Conservation (phyloP, 2,329 filamentous ascomycete species). For the Hypomyces perniciosus region DNA sequence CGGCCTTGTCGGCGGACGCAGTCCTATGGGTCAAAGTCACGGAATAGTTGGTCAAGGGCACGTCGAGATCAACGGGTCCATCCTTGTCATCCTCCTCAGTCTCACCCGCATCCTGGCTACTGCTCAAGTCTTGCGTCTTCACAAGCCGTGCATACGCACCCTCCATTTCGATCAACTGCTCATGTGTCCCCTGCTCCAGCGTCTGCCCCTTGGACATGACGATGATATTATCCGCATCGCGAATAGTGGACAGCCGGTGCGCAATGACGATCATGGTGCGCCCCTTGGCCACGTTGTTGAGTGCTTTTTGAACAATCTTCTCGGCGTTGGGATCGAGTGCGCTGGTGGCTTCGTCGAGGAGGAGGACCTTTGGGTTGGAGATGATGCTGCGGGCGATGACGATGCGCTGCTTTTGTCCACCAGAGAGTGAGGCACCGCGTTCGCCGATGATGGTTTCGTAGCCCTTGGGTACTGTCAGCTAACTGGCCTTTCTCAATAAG, state of each 20-base stretch:
- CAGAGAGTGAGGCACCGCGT: constrained; percentile 57
- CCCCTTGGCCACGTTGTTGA: constrained; percentile 47
- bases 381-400: constrained; percentile 63
- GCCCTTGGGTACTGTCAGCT: constrained; percentile 25
- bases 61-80: constrained; percentile 28
- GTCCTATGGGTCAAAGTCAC: constrained; percentile 16
- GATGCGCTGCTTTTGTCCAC: constrained; percentile 61
- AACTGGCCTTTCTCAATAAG: background rate
- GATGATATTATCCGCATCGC: constrained; percentile 58
- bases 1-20: constrained; percentile 8
- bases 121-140: constrained; percentile 33
- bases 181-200: constrained; percentile 57
- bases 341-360: constrained; percentile 65
- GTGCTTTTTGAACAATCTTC: constrained; percentile 48
- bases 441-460: constrained; percentile 61
- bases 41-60: constrained; percentile 18
- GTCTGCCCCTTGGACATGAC: constrained; percentile 55
- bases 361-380: constrained; percentile 55
- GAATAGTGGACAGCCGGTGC: constrained; percentile 53
- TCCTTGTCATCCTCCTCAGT: constrained; percentile 25
- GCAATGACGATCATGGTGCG: constrained; percentile 63
- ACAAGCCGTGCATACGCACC: constrained; percentile 50
- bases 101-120: constrained; percentile 10
- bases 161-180: constrained; percentile 43
- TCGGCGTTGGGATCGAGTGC: constrained; percentile 44